Evolutionary conservation across 2,329 filamentous ascomycete species (phyloP), one percentile per base, ranked within the genome.

Genomic region (Zalaria sp.): DNA sequence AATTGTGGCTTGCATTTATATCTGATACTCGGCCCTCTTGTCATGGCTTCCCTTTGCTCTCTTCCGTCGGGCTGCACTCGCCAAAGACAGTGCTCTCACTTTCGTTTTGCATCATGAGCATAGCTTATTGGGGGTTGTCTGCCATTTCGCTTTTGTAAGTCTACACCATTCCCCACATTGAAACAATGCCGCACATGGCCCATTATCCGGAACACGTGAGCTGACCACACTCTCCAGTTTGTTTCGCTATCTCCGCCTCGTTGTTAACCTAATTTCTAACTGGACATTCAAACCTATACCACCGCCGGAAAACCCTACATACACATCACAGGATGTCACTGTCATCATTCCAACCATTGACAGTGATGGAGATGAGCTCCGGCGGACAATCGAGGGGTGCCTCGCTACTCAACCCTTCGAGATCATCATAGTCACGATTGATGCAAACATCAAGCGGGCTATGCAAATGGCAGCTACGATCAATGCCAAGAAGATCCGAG

Each of bases 271-370:
- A 54, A 67, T 83, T 53, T 86, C 83, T 53, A 88, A 93, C 59
- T 91, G 85, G 83, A 71, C 70, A 7, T 94, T 93, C 67, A 83
- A 79, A 61, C 87, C 88, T 26, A 83, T 87, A 47, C 83, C 83
- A 35, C 81, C 89, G 42, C 82, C 86, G 34, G 75, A 77, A 44
- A 83, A 86, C 48, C 86, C 89, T n/a, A 79, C 71, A 36, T 80
- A 87, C 58, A 85, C 79, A 27, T 74, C 79, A 29, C 67, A 83
- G 51, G 85, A 96, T 73, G 87, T 94, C 54, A 94, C 89, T 4
- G 86, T 95, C 49, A 84, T 96, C 53, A 83, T 95, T 46, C 89
- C 89, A 5, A 93, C 88, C 7, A 87, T 96, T 49, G 85, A 93
- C 57, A 85, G 87, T 46, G 79, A 78, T 47, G 86, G 89, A 46